These are phyloP conservation scores for Vanrija humicola DNA, from an alignment of 1,284 basidiomycete species.

Conservation along the genomic window DNA sequence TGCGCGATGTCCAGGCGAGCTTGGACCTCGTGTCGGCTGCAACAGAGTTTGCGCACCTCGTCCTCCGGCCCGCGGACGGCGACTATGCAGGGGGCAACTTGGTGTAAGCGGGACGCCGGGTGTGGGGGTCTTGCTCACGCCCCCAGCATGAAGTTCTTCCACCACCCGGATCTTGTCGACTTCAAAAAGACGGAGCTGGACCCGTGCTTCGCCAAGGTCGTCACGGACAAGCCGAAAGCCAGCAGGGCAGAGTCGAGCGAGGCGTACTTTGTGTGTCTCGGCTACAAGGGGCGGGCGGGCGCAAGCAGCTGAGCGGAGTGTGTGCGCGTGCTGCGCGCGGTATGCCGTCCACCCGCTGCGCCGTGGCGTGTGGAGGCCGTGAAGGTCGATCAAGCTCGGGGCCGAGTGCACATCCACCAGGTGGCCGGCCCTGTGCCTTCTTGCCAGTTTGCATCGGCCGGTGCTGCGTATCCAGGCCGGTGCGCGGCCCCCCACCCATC, in stretches of 20 bases:
- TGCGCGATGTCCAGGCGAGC: constrained; percentile 42
- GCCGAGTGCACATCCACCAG: too few species aligned
- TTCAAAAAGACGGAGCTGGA: constrained; percentile 39
- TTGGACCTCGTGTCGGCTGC: constrained; percentile 46
- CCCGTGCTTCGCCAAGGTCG: constrained; percentile 39
- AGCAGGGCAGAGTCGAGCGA: constrained; percentile 45
- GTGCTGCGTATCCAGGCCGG: too few species aligned
- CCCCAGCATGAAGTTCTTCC: constrained; percentile 43
- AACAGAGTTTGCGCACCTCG: constrained; percentile 35
- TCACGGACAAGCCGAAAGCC: constrained; percentile 45
- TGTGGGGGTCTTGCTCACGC: constrained; percentile 2
- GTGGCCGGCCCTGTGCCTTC: too few species aligned
- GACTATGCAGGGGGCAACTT: constrained; percentile 38
- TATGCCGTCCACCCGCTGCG: too few species aligned
- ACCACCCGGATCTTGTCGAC: constrained; percentile 42
- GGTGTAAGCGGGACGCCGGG: constrained; percentile 32
- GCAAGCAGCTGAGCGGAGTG: background rate
- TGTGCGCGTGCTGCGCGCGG: too few species aligned
- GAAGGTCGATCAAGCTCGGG: too few species aligned
- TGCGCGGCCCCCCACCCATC: too few species aligned
- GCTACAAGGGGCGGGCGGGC: constrained; percentile 33
- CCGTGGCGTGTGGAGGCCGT: too few species aligned
- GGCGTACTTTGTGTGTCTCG: constrained; percentile 48
- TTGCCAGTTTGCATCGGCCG: too few species aligned
- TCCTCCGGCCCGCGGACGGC: constrained; percentile 21